phyloP scores from a whole-genome alignment of 345 rosid genomes.

The Gossypioides kirkii region DNA sequence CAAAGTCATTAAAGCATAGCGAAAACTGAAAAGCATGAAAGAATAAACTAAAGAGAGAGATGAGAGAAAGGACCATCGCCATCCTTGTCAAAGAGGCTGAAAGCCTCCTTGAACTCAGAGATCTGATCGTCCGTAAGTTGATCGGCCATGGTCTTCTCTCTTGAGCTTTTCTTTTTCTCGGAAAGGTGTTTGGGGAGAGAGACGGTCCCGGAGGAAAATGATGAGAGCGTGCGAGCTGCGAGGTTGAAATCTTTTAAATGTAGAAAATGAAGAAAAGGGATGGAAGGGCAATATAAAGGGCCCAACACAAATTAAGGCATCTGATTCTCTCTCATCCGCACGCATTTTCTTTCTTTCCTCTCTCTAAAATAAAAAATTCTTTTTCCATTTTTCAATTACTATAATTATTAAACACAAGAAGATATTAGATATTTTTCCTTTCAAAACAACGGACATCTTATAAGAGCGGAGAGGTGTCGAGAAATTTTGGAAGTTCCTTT shows the following conservation, averaged over 20 bases:
- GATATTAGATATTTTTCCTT: not conserved
- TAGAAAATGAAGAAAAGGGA: not conserved
- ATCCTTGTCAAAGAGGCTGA: slow-evolving; percentile 23
- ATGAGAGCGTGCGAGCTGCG: not conserved
- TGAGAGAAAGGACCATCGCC: slow-evolving; percentile 21
- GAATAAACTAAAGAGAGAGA: not conserved
- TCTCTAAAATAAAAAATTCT: not conserved
- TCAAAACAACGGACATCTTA: not conserved
- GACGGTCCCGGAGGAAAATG: not conserved
- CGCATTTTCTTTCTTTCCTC: not conserved
- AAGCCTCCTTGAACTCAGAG: slow-evolving; percentile 25
- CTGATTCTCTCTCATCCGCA: slow-evolving; percentile 6
- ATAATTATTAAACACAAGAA: not conserved
- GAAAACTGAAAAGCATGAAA: not conserved
- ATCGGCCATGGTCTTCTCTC: slow-evolving; percentile 15
- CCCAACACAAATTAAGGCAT: slow-evolving; percentile 15
- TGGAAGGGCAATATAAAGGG: not conserved
- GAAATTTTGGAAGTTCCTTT: too few species aligned
- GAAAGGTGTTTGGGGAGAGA: not conserved
- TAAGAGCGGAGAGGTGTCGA: too few species aligned
- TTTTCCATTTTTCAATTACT: not conserved
- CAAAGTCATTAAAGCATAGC: not conserved
- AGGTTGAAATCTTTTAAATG: not conserved
- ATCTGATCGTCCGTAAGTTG: slow-evolving; percentile 24
- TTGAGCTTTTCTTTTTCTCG: not conserved